Evolutionary conservation across 1,284 basidiomycete species (phyloP).

Genomic region (Moesziomyces aphidis): DNA sequence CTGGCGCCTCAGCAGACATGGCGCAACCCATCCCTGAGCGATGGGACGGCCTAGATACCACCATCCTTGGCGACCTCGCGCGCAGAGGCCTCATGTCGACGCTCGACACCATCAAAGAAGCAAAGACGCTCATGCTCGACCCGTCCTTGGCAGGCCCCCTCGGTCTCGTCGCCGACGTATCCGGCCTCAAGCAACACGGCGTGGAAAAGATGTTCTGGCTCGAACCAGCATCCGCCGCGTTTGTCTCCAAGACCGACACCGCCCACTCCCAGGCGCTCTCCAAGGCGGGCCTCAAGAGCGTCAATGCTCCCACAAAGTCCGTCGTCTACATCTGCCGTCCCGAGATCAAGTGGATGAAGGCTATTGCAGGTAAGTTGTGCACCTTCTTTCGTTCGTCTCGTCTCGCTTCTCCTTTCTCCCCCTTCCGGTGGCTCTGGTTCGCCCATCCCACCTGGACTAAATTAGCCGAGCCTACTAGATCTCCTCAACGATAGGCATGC

Average conservation of each 20-base stretch:
- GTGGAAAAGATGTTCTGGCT: constrained; percentile 99
- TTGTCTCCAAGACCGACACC: constrained; percentile 34
- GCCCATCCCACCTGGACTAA: constrained; percentile 30
- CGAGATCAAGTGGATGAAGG: constrained; percentile 83
- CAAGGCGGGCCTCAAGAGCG: constrained; percentile 35
- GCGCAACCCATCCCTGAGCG: constrained; percentile 22
- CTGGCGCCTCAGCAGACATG: constrained; percentile 12
- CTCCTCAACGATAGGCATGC: constrained; percentile 47
- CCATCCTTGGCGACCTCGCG: constrained; percentile 44
- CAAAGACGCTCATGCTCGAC: constrained; percentile 95
- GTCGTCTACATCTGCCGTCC: constrained; percentile 94
- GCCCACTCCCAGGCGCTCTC: constrained; percentile 15
- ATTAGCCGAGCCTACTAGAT: constrained; percentile 56
- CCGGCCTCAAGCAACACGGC: constrained; percentile 93
- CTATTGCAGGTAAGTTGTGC: constrained; percentile 82
- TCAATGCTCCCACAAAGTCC: constrained; percentile 82
- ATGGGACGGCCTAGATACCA: constrained; percentile 51
- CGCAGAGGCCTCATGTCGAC: constrained; percentile 46
- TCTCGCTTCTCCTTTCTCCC: not conserved
- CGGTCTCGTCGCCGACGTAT: constrained; percentile 90
- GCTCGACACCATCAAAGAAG: constrained; percentile 56
- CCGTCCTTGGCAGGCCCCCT: constrained; percentile 88
- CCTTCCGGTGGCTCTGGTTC: not conserved
- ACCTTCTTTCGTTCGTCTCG: not conserved
- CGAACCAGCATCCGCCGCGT: constrained; percentile 70